phyloP scores from a whole-genome alignment of 352 stramenopile species.

The Phytopythium delawarense region DNA sequence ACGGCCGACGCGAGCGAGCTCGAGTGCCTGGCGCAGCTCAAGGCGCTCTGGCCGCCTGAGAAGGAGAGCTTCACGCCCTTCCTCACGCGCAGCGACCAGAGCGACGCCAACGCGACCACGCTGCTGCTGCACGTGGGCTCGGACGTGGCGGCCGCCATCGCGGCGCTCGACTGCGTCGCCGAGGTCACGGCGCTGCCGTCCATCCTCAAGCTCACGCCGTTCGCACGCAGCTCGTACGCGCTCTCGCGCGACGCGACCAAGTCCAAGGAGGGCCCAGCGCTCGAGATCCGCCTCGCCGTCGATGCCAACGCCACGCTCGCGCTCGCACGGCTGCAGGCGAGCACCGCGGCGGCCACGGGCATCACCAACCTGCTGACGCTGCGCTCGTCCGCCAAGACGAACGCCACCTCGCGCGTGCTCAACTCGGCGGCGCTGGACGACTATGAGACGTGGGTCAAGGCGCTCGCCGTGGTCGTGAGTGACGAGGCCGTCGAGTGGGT shows the following conservation, averaged over 20 bases:
- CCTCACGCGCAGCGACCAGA: too few relatives aligned
- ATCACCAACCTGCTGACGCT: too few relatives aligned
- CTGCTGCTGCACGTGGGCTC: slow-evolving; percentile 51
- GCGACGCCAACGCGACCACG: slow-evolving; percentile 27
- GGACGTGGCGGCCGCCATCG: slow-evolving; percentile 23
- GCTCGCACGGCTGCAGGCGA: slow-evolving; percentile 28
- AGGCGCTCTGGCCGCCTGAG: slow-evolving; percentile 31
- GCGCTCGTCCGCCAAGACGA: too few relatives aligned
- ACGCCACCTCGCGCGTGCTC: too few relatives aligned
- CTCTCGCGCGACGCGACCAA: too few relatives aligned
- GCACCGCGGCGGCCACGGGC: slow-evolving; percentile 12
- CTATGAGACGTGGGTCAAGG: too few relatives aligned
- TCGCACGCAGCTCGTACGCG: slow-evolving; percentile 45
- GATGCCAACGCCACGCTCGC: slow-evolving; percentile 22
- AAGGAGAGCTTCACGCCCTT: too few relatives aligned
- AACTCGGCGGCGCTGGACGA: too few relatives aligned
- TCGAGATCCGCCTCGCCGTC: slow-evolving; percentile 59
- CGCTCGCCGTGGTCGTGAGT: slow-evolving; percentile 63
- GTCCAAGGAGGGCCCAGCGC: slow-evolving; percentile 26
- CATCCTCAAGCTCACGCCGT: slow-evolving; percentile 72
- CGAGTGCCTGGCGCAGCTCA: slow-evolving; percentile 36
- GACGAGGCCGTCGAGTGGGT: slow-evolving; percentile 57
- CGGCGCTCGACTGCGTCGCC: slow-evolving; percentile 38
- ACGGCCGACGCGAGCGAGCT: slow-evolving; percentile 38
- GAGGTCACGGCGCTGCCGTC: slow-evolving; percentile 37